These are phyloP conservation scores for Coelastrella sp. DNA, from an alignment of 139 green algal species.

Conservation along the genomic window DNA sequence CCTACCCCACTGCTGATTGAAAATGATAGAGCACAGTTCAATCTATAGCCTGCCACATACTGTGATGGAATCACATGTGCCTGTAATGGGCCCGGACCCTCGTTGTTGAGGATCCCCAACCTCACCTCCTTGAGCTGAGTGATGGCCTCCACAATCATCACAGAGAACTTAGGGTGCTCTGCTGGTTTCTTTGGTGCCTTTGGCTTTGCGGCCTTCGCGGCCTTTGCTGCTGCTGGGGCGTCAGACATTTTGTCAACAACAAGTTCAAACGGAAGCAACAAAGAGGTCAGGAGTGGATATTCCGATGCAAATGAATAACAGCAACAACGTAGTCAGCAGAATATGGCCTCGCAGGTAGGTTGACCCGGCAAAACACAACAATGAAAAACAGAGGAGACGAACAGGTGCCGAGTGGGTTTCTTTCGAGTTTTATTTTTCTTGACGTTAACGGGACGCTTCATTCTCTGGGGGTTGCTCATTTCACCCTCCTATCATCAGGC, in stretches of 20 bases:
- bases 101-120: slow-evolving; percentile 5
- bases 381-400: too few species aligned
- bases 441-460: too few species aligned
- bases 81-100: neutral
- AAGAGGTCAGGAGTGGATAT: neutral
- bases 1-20: neutral
- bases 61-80: neutral
- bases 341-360: too few species aligned
- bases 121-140: slow-evolving; percentile 73
- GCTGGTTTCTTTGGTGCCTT: slow-evolving; percentile 43
- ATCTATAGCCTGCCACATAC: neutral
- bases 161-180: slow-evolving; percentile 51
- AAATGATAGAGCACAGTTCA: neutral
- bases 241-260: slow-evolving; percentile 38
- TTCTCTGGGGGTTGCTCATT: too few species aligned
- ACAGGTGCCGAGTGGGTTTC: too few species aligned
- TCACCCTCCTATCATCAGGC: too few species aligned
- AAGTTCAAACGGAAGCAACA: neutral
- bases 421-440: too few species aligned
- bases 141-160: slow-evolving; percentile 81
- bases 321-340: too few species aligned
- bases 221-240: slow-evolving; percentile 32
- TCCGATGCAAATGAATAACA: too few species aligned
- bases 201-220: slow-evolving; percentile 50
- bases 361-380: too few species aligned